Percentiles rank a stretch among this genome's conserved stretches.
Evolutionary conservation across 257 asterid species (phyloP).

Genomic region (Petrea volubilis): DNA sequence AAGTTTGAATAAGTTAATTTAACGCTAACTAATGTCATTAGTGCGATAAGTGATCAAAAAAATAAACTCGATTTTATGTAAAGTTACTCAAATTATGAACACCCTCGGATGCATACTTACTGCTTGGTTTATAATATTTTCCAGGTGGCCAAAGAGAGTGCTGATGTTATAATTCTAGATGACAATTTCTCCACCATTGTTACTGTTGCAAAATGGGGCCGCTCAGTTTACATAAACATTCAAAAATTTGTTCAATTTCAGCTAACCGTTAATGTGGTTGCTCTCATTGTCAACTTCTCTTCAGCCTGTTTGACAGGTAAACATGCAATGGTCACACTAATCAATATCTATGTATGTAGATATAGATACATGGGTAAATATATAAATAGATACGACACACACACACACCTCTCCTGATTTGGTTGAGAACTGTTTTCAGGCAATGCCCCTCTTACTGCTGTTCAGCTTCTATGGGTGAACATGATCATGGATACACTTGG

Average conservation of each 20-base stretch:
- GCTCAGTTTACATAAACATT: slow-evolving; percentile 90
- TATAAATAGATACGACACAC: too few species aligned
- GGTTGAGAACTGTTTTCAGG: slow-evolving; percentile 45
- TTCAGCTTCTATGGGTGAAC: slow-evolving; percentile 97
- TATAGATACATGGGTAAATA: too few species aligned
- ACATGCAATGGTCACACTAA: background rate
- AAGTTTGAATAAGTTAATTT: too few species aligned
- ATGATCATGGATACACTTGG: slow-evolving; percentile 99
- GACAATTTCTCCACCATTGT: slow-evolving; percentile 96
- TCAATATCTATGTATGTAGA: background rate
- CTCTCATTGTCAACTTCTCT: slow-evolving; percentile 88
- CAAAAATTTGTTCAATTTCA: slow-evolving; percentile 97
- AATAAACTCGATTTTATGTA: too few species aligned
- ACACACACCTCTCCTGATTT: background rate
- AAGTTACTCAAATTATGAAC: background rate
- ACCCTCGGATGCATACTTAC: background rate
- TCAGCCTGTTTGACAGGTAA: slow-evolving; percentile 97
- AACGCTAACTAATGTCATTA: too few species aligned
- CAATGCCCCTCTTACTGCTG: slow-evolving; percentile 89
- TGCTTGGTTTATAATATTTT: slow-evolving; percentile 13
- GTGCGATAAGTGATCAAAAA: too few species aligned
- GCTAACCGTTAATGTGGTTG: slow-evolving; percentile 93
- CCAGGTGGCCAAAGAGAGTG: slow-evolving; percentile 99
- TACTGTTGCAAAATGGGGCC: slow-evolving; percentile 97
- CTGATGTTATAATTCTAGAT: slow-evolving; percentile 91